phyloP scores from a whole-genome alignment of 2,329 filamentous ascomycete species.

The Pyrenophora tritici-repentis region DNA sequence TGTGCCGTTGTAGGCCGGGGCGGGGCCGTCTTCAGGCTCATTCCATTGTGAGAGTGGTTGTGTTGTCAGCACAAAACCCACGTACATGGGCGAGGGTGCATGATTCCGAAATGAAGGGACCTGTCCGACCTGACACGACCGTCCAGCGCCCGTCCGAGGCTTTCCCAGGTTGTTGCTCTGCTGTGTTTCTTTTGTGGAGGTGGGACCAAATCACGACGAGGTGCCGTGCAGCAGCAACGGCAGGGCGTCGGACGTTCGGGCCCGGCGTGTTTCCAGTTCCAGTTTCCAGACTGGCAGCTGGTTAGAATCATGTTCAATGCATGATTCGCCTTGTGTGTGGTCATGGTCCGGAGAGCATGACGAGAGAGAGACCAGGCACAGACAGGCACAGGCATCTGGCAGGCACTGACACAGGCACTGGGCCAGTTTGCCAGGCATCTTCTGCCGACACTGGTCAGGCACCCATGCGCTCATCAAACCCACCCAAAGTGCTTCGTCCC shows the following conservation, averaged over 20 bases:
- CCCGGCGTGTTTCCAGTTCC: slow-evolving; percentile 24
- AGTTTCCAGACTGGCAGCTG: slow-evolving; percentile 19
- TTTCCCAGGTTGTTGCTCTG: slow-evolving; percentile 8
- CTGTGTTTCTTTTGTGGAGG: slow-evolving; percentile 22
- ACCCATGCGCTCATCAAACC: slow-evolving; percentile 48
- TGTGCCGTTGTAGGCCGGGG: slow-evolving; percentile 33
- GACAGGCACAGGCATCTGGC: too few relatives aligned
- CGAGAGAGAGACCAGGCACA: too few relatives aligned
- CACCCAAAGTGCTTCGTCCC: slow-evolving; percentile 20
- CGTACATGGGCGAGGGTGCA: slow-evolving; percentile 45
- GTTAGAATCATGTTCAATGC: slow-evolving; percentile 21
- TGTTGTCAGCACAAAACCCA: slow-evolving; percentile 43
- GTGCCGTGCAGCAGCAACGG: slow-evolving; percentile 1
- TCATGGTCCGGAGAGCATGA: neutral
- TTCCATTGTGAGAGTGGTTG: slow-evolving; percentile 25
- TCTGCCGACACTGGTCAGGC: slow-evolving; percentile 29
- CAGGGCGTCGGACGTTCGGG: neutral
- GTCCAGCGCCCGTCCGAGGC: slow-evolving; percentile 18
- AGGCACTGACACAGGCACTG: too few relatives aligned
- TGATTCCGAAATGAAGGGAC: slow-evolving; percentile 48
- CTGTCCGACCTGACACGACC: slow-evolving; percentile 39
- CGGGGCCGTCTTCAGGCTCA: slow-evolving; percentile 44
- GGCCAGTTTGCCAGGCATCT: slow-evolving; percentile 22
- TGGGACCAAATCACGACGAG: slow-evolving; percentile 24
- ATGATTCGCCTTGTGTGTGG: slow-evolving; percentile 1